phyloP scores from a whole-genome alignment of 1,284 basidiomycete genomes.

The Ceratobasidium sp. region DNA sequence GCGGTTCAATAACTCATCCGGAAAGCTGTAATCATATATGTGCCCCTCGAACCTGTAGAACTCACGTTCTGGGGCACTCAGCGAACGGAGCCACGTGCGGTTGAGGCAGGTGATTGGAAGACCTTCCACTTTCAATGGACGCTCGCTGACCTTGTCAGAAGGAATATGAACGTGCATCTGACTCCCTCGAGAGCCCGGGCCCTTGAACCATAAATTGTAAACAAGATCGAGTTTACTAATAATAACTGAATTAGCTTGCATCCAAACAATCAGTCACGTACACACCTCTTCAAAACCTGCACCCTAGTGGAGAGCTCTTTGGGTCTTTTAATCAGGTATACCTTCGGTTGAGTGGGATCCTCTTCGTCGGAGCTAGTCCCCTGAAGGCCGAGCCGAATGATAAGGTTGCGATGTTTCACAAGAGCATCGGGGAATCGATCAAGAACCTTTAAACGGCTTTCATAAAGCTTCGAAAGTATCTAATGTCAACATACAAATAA shows the following conservation, averaged over 20 bases:
- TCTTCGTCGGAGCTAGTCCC: constrained; percentile 14
- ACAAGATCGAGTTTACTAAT: background rate
- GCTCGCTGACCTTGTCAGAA: background rate
- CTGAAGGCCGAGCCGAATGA: constrained; percentile 1
- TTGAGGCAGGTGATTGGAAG: background rate
- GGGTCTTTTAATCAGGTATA: background rate
- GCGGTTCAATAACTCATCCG: too few species aligned
- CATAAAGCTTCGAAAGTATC: background rate
- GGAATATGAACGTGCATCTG: background rate
- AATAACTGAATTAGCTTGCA: too few species aligned
- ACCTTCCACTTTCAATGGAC: background rate
- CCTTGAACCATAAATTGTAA: background rate
- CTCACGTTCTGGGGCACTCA: too few species aligned
- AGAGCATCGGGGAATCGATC: background rate
- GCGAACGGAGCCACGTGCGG: too few species aligned
- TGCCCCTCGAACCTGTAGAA: too few species aligned
- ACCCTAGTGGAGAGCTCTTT: background rate
- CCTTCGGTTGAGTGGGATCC: background rate
- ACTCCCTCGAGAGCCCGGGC: constrained; percentile 5
- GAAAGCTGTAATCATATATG: too few species aligned
- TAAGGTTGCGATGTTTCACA: background rate
- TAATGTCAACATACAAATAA: too few species aligned
- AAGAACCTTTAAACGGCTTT: background rate
- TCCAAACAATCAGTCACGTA: background rate
- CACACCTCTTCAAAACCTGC: background rate